Conservation (phyloP, 805 yeast genomes). For the Candida railenensis region DNA sequence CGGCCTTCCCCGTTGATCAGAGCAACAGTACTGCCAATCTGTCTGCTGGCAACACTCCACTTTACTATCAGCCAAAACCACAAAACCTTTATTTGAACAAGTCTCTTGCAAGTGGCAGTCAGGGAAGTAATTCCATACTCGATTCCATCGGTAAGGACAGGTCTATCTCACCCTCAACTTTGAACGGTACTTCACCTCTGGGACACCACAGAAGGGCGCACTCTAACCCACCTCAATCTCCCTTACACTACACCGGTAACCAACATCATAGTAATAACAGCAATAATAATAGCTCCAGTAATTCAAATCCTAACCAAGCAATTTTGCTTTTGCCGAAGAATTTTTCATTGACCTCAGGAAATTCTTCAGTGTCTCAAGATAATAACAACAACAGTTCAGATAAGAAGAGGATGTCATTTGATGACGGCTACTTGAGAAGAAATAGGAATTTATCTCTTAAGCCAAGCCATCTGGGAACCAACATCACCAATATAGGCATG, state of each 20-base stretch:
- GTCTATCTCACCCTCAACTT: slow-evolving; percentile 25
- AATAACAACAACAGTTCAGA: slow-evolving; percentile 5
- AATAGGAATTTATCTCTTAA: neutral
- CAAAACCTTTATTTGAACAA: slow-evolving; percentile 19
- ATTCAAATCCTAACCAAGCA: slow-evolving; percentile 32
- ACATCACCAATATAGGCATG: slow-evolving; percentile 18
- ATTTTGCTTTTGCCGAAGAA: slow-evolving; percentile 52
- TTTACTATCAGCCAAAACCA: slow-evolving; percentile 35
- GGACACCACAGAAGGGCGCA: slow-evolving; percentile 29
- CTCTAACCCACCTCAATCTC: slow-evolving; percentile 32
- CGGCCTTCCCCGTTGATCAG: neutral
- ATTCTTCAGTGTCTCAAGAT: slow-evolving; percentile 3
- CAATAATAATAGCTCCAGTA: neutral
- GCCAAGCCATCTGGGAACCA: slow-evolving; percentile 6
- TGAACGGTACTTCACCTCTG: slow-evolving; percentile 16
- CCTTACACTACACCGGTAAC: slow-evolving; percentile 9
- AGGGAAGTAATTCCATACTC: neutral
- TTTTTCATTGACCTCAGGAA: slow-evolving; percentile 27
- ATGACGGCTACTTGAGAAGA: slow-evolving; percentile 15
- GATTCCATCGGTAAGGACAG: slow-evolving; percentile 17
- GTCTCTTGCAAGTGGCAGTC: slow-evolving; percentile 4
- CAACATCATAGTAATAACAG: slow-evolving; percentile 2
- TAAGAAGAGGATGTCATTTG: slow-evolving; percentile 27
- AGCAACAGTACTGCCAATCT: neutral
- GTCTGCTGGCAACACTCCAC: neutral